Evolutionary conservation across 192 early-diverging fungal species (phyloP), one percentile per base, ranked within the genome.

Genomic region (Coemansia sp.): DNA sequence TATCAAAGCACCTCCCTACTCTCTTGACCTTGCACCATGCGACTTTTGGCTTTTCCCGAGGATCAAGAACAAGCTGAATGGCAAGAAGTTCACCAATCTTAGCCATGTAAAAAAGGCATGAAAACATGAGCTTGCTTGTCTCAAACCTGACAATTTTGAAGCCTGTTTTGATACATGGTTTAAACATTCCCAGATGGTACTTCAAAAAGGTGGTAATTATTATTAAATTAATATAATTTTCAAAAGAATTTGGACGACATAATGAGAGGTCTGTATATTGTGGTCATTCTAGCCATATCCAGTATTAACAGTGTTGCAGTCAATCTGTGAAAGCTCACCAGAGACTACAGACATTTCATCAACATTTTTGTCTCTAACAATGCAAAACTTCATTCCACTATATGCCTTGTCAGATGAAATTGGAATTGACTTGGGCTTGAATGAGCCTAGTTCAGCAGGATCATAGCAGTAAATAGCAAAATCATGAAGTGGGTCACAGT

Each of bases 391-490:
- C 18, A 90, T 57, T 7, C 90, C 89, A 14, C 87, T 86, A 41
- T 80, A 82, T 14, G 86, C 89, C 30, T 81, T 70, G 53, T 86
- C 82, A 6, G 90, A 86, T 21, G 79, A 78, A 27, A 92, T 71
- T 25, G 77, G 64, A 12, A 74, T 74, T 4, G 61, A 53, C 42
- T 49, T 64, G 8, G 71, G 71, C 52, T 37, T 37, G 34, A 64
- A 33, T 10, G 39, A 38, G 27, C 61, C 55, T 49, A 92, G 86
- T 58, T 86, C 81, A 19, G 79, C 67, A 0, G 89, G 69, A 59
- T 89, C 82, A 49, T 89, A 92, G 73, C 84, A 79, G 69, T 88
- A 80, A 55, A 92, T 86, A 5, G 88, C 81, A 86, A 90, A 91
- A 61, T 91, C 88, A 60, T 91, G 89, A 17, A 89, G 72, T 0